Evolutionary conservation across 2,329 filamentous ascomycete species (phyloP).

Genomic region (Cyphellophora attinorum): DNA sequence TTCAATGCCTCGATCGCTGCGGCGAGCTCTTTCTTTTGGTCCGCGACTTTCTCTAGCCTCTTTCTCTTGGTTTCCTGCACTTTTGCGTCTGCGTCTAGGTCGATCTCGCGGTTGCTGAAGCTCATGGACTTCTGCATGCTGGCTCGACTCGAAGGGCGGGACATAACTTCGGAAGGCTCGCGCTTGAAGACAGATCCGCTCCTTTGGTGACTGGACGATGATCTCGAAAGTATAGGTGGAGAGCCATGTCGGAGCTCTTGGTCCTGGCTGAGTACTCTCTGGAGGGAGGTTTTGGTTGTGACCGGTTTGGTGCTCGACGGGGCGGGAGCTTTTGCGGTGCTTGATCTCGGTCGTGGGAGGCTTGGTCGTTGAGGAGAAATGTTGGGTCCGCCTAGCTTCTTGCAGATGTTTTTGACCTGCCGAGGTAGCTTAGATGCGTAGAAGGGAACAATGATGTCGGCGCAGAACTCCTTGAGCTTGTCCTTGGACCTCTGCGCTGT

Average conservation of each 20-base stretch:
- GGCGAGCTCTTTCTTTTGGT: conserved; percentile 39
- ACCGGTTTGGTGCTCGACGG: conserved; percentile 11
- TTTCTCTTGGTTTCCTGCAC: conserved; percentile 35
- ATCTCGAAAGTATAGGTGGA: conserved; percentile 30
- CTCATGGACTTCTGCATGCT: conserved; percentile 36
- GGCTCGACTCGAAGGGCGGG: conserved; percentile 29
- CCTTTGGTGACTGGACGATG: conserved; percentile 26
- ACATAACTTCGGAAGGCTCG: conserved; percentile 31
- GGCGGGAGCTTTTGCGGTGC: no score
- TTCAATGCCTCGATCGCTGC: conserved; percentile 37
- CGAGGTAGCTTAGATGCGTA: conserved; percentile 38
- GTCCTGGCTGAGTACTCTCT: conserved; percentile 38
- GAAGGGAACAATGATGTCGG: conserved; percentile 40
- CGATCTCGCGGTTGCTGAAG: conserved; percentile 38
- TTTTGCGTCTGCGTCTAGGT: conserved; percentile 34
- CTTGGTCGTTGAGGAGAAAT: conserved; percentile 27
- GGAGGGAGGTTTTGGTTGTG: conserved; percentile 28
- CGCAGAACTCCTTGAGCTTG: conserved; percentile 39
- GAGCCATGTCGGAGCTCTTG: conserved; percentile 23
- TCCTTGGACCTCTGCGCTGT: conserved; percentile 24
- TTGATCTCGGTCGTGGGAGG: conserved; percentile 22
- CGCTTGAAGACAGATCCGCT: conserved; percentile 28
- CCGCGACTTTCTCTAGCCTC: conserved; percentile 34
- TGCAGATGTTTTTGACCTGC: conserved; percentile 35
- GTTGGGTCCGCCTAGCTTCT: conserved; percentile 35